Evolutionary conservation across 192 early-diverging fungal species (phyloP).

Genomic region (Dimargaris xerosporica): DNA sequence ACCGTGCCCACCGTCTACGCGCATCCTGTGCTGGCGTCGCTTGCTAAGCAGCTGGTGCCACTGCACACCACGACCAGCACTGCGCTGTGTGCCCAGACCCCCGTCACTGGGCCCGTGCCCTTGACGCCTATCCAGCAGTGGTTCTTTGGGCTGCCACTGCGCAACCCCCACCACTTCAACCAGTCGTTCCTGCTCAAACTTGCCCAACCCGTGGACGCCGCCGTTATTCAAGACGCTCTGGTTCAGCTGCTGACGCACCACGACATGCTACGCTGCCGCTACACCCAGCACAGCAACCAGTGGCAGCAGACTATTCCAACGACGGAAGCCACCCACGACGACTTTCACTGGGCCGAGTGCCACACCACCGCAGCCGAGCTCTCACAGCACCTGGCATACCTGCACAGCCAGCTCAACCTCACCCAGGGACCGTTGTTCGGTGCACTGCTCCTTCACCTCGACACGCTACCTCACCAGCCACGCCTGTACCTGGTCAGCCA

Average conservation of each 20-base stretch:
- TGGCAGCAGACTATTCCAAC: constrained; percentile 3
- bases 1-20: background rate
- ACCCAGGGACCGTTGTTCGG: background rate
- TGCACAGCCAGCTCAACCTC: background rate
- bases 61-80: background rate
- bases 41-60: too few species aligned
- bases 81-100: background rate
- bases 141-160: background rate
- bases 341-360: background rate
- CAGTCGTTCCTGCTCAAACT: constrained; percentile 5
- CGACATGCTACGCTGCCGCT: constrained; percentile 1
- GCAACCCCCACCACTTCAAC: constrained; percentile 1
- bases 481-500: constrained; percentile 15
- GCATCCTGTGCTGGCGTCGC: background rate
- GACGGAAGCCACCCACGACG: background rate
- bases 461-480: constrained; percentile 9
- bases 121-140: constrained; percentile 10
- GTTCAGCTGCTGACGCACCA: background rate
- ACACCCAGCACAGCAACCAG: background rate
- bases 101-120: background rate
- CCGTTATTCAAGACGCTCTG: background rate
- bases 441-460: background rate
- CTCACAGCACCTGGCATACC: background rate
- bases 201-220: background rate
- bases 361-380: background rate